A percentile compares a stretch with the other conserved stretches of the same genome.
Evolutionary conservation across 768 basidiomycete species (phyloP).

Genomic region (Suillus spraguei): DNA sequence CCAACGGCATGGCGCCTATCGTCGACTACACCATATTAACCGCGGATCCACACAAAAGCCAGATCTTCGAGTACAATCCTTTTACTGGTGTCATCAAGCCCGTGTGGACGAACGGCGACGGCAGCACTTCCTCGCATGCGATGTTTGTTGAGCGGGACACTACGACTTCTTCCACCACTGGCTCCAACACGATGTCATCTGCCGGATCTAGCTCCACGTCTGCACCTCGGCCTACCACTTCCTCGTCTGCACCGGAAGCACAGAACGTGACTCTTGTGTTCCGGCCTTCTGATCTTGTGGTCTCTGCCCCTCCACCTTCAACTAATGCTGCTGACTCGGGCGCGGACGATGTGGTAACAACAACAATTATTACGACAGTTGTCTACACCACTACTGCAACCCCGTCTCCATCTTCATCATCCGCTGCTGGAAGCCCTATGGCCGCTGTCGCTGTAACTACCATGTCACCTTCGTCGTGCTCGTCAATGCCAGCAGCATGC

Average conservation of each 20-base stretch:
- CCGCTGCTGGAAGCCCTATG: constrained; percentile 3
- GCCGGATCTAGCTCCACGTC: constrained; percentile 21
- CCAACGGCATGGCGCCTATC: constrained; percentile 3
- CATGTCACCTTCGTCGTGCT: background rate
- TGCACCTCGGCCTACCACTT: constrained; percentile 14
- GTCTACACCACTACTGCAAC: constrained; percentile 15
- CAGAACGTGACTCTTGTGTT: constrained; percentile 57
- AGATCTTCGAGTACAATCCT: constrained; percentile 60
- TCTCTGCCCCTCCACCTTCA: constrained; percentile 18
- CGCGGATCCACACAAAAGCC: constrained; percentile 42
- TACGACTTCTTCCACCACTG: constrained; percentile 12
- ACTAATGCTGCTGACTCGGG: background rate
- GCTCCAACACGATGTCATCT: constrained; percentile 10
- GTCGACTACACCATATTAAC: constrained; percentile 11
- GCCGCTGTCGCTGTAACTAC: constrained; percentile 6
- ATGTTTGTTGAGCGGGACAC: constrained; percentile 14
- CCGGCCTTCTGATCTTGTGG: constrained; percentile 40
- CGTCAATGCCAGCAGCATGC: background rate
- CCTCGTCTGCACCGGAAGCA: constrained; percentile 15
- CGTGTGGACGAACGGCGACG: constrained; percentile 41
- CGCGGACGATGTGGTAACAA: constrained; percentile 15
- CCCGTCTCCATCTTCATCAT: constrained; percentile 17
- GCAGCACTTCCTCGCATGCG: background rate
- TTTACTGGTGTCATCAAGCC: constrained; percentile 53
- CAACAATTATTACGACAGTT: constrained; percentile 30